Conservation (phyloP, 2,329 filamentous ascomycete genomes). For the Xylaria sp. region DNA sequence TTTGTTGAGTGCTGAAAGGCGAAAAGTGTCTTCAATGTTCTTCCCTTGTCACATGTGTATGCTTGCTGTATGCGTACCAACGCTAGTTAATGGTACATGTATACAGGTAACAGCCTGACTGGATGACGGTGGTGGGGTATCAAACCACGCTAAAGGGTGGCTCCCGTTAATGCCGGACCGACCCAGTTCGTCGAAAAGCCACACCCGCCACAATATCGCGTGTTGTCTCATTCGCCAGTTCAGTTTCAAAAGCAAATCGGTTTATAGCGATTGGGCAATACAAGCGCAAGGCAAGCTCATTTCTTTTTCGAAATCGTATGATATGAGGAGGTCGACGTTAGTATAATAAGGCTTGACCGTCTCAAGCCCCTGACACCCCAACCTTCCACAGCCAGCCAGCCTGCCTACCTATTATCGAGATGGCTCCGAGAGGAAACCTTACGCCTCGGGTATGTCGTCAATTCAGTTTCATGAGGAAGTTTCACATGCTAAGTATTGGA, state of each 20-base stretch:
- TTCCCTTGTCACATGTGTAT: background rate
- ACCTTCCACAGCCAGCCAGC: background rate
- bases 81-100: background rate
- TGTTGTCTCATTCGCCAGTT: background rate
- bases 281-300: background rate
- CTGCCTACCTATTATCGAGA: conserved; percentile 6
- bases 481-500: background rate
- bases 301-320: background rate
- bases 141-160: no score
- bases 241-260: background rate
- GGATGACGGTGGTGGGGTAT: background rate
- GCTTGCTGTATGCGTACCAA: background rate
- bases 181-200: background rate
- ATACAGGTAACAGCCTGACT: background rate
- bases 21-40: conserved; percentile 18
- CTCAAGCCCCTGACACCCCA: background rate
- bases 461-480: background rate
- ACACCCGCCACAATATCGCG: background rate
- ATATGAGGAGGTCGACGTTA: conserved; percentile 5
- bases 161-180: conserved; percentile 9
- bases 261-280: background rate
- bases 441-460: conserved; percentile 31
- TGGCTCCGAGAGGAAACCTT: conserved; percentile 36
- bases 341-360: background rate
- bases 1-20: background rate